These are phyloP conservation scores for Lagenidium sp. DNA, from an alignment of 352 stramenopile species.

Conservation along the genomic window DNA sequence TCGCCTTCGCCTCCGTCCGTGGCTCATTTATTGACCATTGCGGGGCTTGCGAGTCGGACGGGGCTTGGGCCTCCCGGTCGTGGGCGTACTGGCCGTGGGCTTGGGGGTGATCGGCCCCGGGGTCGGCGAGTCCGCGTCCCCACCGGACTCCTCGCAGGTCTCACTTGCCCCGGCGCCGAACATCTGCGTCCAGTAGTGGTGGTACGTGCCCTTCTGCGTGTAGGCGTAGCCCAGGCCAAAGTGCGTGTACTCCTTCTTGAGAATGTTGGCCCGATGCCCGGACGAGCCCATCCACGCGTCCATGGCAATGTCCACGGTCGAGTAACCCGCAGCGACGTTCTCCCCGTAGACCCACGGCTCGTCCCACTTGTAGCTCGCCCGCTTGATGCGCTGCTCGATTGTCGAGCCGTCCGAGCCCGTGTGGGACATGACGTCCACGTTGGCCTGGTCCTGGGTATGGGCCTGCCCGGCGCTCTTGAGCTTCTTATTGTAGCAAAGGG, in stretches of 20 bases:
- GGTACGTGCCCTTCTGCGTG: conserved; percentile 15
- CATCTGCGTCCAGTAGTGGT: conserved; percentile 44
- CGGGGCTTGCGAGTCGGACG: too few relatives aligned
- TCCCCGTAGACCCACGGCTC: background rate
- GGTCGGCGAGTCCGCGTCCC: too few relatives aligned
- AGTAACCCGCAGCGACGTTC: background rate
- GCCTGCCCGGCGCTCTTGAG: conserved; percentile 23
- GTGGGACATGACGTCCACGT: conserved; percentile 29
- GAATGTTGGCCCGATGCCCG: conserved; percentile 24
- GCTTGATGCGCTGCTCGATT: background rate
- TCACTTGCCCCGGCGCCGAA: conserved; percentile 14
- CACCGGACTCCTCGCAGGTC: too few relatives aligned
- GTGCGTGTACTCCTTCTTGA: conserved; percentile 26
- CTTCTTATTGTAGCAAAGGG: conserved; percentile 21
- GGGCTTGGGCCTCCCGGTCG: too few relatives aligned
- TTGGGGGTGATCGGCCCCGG: too few relatives aligned
- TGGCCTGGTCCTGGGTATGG: conserved; percentile 32
- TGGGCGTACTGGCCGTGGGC: too few relatives aligned
- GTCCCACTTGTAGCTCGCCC: background rate
- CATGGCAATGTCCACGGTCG: conserved; percentile 10
- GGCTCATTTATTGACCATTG: too few relatives aligned
- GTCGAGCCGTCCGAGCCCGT: conserved; percentile 19
- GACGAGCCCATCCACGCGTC: conserved; percentile 15
- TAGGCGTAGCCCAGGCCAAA: conserved; percentile 31
- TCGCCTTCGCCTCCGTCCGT: too few relatives aligned